Base-by-base conservation (phyloP, 192 early-diverging fungal genomes). In the Rhizoclosmatium globosum region DNA sequence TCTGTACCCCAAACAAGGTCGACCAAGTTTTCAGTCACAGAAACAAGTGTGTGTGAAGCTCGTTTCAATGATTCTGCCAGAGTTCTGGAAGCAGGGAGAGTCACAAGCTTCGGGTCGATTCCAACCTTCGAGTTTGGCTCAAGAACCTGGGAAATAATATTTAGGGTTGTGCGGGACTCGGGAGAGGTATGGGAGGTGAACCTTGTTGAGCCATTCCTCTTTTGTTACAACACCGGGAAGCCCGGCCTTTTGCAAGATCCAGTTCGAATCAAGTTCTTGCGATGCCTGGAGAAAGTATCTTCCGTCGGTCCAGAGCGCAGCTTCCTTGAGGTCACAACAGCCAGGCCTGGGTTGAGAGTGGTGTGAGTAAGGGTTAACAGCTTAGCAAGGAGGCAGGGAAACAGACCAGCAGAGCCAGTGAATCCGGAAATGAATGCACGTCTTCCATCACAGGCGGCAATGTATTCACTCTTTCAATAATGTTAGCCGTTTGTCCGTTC, bases 251-350 rank as follows among this genome's bases (percentile, higher is more conserved):
- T 95, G 95, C 84, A 99, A 85, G 57, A 89, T 93, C 98, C 98
- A 99, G 85, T 96, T 96, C 68, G 58, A 65, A 82, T 97, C 96
- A 76, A 99, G 87, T 85, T 99, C 95, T 82, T 94, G 85, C 2
- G 92, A 90, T 15, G 96, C 98, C 81, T 99, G 98, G 76, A 99
- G 84, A 85, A 96, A 98, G 92, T 99, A 99, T 64, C 98, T 91
- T 3, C 98, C 98, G 82, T 99, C 98, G 4, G 98, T 99, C 81
- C 97, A 99, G 64, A 99, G 88, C 42, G 93, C 92, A 64, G 96
- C 96, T 65, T 89, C 80, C 47, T 93, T 89, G 44, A 82, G 59
- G 95, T 93, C 19, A 99, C 91, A 53, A 99, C 90, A 4, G 96
- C 98, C 65, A 93, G 91, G 45, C 94, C 93, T 81, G 46, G 31